Conservation (phyloP, 306 rosid species). For the Quercus agrifolia region DNA sequence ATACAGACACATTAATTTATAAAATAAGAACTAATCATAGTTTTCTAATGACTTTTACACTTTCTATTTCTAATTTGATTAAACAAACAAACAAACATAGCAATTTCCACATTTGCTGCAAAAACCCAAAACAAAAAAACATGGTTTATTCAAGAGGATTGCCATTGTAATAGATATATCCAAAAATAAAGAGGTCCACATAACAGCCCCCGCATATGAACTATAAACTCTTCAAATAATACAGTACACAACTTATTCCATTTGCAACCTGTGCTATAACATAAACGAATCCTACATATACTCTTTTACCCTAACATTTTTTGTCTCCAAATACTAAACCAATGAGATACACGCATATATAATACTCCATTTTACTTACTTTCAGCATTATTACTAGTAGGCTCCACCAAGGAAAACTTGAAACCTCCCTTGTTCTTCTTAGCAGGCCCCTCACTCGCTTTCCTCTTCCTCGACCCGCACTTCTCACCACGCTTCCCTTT, state of each 20-base stretch:
- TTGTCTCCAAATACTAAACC: not conserved
- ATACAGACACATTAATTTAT: not conserved
- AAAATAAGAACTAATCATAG: not conserved
- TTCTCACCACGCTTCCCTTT: constrained; percentile 36
- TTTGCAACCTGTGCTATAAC: not conserved
- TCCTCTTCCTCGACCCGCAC: constrained; percentile 46
- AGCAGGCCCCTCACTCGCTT: constrained; percentile 29
- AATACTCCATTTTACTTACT: constrained; percentile 36
- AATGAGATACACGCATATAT: not conserved
- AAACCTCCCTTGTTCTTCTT: constrained; percentile 50
- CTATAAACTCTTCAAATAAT: not conserved
- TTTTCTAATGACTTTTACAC: not conserved
- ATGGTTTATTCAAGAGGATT: not conserved
- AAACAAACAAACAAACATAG: not conserved
- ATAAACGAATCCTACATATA: not conserved
- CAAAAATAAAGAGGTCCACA: not conserved
- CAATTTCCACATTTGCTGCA: not conserved
- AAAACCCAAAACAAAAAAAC: not conserved
- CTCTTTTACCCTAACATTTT: not conserved
- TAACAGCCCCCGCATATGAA: not conserved
- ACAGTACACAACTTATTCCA: not conserved
- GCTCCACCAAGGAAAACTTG: constrained; percentile 31
- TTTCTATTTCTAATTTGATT: not conserved
- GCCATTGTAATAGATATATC: not conserved
- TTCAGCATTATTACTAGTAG: constrained; percentile 36